Conservation (phyloP, 495 filamentous ascomycete genomes). For the Hypoxylon perforatum region DNA sequence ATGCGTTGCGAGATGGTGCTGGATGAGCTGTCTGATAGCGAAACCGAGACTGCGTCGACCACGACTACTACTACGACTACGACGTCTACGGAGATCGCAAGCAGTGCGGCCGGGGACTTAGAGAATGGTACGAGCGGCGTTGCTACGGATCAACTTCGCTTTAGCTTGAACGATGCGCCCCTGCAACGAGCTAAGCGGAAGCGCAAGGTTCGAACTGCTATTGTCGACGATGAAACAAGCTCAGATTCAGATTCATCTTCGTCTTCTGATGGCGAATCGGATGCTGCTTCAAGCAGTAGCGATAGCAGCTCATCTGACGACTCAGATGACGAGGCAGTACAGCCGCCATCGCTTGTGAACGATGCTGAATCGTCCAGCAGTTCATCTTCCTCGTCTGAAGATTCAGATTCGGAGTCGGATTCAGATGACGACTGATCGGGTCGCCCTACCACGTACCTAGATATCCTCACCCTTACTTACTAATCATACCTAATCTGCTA, state of each 20-base stretch:
- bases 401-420: conserved; percentile 34
- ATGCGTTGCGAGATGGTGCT: conserved; percentile 61
- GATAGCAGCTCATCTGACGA: conserved; percentile 49
- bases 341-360: conserved; percentile 15
- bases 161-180: conserved; percentile 55
- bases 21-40: conserved; percentile 57
- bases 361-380: conserved; percentile 45
- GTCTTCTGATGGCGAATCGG: conserved; percentile 41
- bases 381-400: conserved; percentile 40
- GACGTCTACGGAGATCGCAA: conserved; percentile 41
- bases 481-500: conserved; percentile 8
- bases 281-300: conserved; percentile 44
- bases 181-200: conserved; percentile 62
- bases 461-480: background rate
- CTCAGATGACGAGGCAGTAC: conserved; percentile 30
- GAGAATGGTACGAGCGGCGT: conserved; percentile 29
- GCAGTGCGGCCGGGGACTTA: conserved; percentile 7
- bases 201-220: conserved; percentile 62
- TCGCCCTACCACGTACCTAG: background rate
- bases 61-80: conserved; percentile 42
- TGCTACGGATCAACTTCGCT: conserved; percentile 44
- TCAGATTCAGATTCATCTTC: conserved; percentile 50
- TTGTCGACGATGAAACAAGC: conserved; percentile 50
- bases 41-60: conserved; percentile 40
- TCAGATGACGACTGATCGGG: conserved; percentile 28